phyloP scores from a whole-genome alignment of 495 filamentous ascomycete genomes.

The Aspergillus taichungensis region DNA sequence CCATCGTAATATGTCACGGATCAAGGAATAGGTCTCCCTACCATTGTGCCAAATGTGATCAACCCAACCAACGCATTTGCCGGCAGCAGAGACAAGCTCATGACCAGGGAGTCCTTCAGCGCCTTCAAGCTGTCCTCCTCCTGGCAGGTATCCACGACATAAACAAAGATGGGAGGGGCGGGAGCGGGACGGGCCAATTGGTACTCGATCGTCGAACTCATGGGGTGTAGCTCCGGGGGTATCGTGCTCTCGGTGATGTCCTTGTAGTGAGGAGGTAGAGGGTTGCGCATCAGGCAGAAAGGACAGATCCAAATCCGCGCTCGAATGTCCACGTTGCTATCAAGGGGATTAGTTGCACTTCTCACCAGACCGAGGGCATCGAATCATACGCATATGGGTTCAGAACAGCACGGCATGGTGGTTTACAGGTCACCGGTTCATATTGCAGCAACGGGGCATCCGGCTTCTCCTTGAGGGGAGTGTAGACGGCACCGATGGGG shows the following conservation, averaged over 20 bases:
- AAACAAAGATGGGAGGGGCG: constrained; percentile 92
- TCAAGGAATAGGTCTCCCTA: constrained; percentile 25
- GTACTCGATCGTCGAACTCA: constrained; percentile 97
- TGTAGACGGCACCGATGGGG: constrained; percentile 93
- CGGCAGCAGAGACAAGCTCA: constrained; percentile 92
- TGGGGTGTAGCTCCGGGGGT: constrained; percentile 87
- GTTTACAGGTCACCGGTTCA: constrained; percentile 96
- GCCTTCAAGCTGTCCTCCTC: constrained; percentile 96
- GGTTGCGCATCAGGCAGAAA: constrained; percentile 93
- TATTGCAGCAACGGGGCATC: constrained; percentile 88
- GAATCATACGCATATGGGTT: constrained; percentile 84
- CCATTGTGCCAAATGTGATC: constrained; percentile 96
- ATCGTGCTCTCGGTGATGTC: constrained; percentile 94
- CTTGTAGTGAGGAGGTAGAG: constrained; percentile 95
- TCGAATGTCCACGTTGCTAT: constrained; percentile 87
- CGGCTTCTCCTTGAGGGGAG: constrained; percentile 89
- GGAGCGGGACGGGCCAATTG: constrained; percentile 85
- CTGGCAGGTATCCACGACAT: constrained; percentile 97
- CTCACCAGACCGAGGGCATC: background rate
- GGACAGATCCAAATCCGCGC: constrained; percentile 97
- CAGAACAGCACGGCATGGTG: constrained; percentile 88
- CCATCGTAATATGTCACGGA: too few species aligned
- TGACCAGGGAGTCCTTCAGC: constrained; percentile 90
- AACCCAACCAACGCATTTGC: constrained; percentile 90
- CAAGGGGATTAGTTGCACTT: constrained; percentile 10